Percentiles rank a stretch among this genome's conserved stretches.
phyloP scores from a whole-genome alignment of 768 basidiomycete genomes.

The Phylloporus rhodoxanthus region DNA sequence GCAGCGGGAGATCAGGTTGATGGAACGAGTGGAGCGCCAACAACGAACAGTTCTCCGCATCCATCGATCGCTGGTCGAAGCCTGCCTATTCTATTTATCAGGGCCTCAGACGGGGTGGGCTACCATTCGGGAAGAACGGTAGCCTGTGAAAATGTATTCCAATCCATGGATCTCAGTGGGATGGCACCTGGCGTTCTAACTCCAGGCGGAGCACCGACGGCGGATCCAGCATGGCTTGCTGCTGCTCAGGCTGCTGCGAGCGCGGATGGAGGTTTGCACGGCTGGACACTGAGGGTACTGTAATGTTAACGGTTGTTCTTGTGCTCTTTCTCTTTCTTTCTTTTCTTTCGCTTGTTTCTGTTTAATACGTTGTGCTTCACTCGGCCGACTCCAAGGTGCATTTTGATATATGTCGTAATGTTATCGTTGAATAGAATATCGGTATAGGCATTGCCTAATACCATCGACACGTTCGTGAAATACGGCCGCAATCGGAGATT shows the following conservation, averaged over 20 bases:
- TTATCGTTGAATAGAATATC: conserved; percentile 4
- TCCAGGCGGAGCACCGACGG: conserved; percentile 38
- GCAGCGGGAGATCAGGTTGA: conserved; percentile 26
- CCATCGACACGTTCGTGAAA: conserved; percentile 25
- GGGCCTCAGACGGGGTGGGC: conserved; percentile 77
- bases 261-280: conserved; percentile 61
- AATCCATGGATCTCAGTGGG: conserved; percentile 55
- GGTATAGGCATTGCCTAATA: conserved; percentile 6
- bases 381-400: neutral
- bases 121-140: conserved; percentile 85
- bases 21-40: conserved; percentile 20
- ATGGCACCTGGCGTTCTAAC: conserved; percentile 42
- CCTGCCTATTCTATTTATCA: conserved; percentile 76
- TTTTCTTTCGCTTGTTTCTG: conserved; percentile 23
- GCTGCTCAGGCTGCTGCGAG: conserved; percentile 66
- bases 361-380: conserved; percentile 23
- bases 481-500: conserved; percentile 15
- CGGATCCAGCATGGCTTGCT: conserved; percentile 66
- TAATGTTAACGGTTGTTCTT: conserved; percentile 33
- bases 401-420: neutral
- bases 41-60: conserved; percentile 29
- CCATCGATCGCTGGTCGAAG: conserved; percentile 61
- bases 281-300: conserved; percentile 78
- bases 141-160: conserved; percentile 76
- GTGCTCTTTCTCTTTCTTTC: conserved; percentile 23